Evolutionary conservation across 805 yeast genomes (phyloP), one percentile per base, ranked within the genome.

Genomic region (Citeromyces nyonsensis): DNA sequence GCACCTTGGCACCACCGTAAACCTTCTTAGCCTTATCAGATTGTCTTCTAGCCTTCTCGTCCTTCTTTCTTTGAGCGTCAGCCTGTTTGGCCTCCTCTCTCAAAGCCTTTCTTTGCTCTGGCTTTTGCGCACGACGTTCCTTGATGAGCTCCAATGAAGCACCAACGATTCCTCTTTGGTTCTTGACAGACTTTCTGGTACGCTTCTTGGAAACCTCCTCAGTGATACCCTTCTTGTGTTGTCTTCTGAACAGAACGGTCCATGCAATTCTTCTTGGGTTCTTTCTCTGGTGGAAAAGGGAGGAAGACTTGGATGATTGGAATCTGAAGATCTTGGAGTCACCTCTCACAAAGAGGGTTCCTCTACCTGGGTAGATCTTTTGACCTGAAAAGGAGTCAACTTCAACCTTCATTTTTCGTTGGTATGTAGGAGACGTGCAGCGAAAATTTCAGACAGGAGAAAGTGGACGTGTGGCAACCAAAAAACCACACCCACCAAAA

Each of bases 341-440:
- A 57, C 97, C 97, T 72, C 99, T 85, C 68, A 91, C 85, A 62
- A 83, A 91, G 65, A 91, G 78, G 63, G 93, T 84, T 70, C 98
- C 97, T 77, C 96, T 84, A 71, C 98, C 99, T 74, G 98, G 98
- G 94, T 88, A 91, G 77, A 91, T 88, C 73, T 88, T 91, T 59
- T 88, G 69, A 67, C 98, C 98, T 57, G 98, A 88, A 75, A 91
- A 91, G 61, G 97, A 82, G 69, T 91, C 97, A 73, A 88, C 72
- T 81, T 91, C 98, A 69, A 91, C 83, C 94, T 91, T 91, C 98
- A 91, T 91, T 70, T 56, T 65, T 35, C 34, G 25, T 32, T 35
- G 35, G 36, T 38, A 31, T 35, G 24, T 12, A 13, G 10, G 24
- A 31, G 15, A 24, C 26, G 33, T 12, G 20, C 15, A 11, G n/a